phyloP scores from a whole-genome alignment of 2,329 filamentous ascomycete species.

The Dactylonectria estremocensis region DNA sequence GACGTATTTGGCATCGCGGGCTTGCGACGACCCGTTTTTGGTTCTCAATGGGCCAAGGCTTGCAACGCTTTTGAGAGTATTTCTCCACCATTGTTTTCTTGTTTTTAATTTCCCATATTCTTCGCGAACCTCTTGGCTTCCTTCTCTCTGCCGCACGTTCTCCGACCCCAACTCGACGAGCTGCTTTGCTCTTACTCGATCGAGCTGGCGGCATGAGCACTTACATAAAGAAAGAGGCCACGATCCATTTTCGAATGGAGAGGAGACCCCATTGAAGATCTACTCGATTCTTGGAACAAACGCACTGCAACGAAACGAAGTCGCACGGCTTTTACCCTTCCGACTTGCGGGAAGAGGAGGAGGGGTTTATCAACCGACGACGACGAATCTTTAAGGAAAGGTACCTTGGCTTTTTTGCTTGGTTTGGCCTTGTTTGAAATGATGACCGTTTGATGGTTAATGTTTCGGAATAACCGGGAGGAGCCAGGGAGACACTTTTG shows the following conservation, averaged over 20 bases:
- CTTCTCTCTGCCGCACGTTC: not conserved
- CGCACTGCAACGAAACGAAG: constrained; percentile 16
- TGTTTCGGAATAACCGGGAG: constrained; percentile 18
- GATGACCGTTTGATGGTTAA: constrained; percentile 22
- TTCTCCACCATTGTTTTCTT: constrained; percentile 28
- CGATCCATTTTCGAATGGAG: not conserved
- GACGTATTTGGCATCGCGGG: constrained; percentile 29
- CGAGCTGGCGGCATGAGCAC: constrained; percentile 10
- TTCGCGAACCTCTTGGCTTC: constrained; percentile 24
- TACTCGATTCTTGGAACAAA: constrained; percentile 33
- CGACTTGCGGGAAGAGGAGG: constrained; percentile 25
- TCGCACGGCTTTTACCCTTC: constrained; percentile 11
- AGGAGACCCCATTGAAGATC: constrained; percentile 29
- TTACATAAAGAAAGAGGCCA: not conserved
- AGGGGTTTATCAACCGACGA: constrained; percentile 18
- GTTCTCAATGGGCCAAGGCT: constrained; percentile 20
- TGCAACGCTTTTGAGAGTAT: constrained; percentile 23
- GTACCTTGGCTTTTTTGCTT: constrained; percentile 30
- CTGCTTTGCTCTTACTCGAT: constrained; percentile 22
- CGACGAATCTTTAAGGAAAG: constrained; percentile 25
- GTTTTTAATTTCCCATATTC: constrained; percentile 21
- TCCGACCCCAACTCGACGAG: constrained; percentile 4
- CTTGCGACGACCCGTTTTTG: constrained; percentile 15
- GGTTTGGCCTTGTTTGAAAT: constrained; percentile 26
- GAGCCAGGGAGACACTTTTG: constrained; percentile 26